Evolutionary conservation across 306 rosid species (phyloP).

Genomic region (Malus sieversii): DNA sequence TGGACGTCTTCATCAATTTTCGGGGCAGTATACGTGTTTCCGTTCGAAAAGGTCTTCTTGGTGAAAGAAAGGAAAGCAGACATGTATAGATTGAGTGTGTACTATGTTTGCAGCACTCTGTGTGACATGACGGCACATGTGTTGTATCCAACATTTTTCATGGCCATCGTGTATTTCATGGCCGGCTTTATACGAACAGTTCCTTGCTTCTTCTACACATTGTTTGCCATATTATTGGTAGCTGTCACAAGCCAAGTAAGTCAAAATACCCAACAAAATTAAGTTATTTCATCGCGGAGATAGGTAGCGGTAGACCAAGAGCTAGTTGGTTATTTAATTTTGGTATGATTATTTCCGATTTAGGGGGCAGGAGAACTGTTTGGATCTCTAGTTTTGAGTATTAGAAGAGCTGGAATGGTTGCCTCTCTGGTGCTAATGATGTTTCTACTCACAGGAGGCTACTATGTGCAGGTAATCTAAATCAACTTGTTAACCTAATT

Average conservation of each 20-base stretch:
- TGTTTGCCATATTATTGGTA: conserved; percentile 51
- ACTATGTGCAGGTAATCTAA: conserved; percentile 71
- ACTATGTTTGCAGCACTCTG: conserved; percentile 80
- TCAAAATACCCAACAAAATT: neutral
- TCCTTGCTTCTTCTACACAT: conserved; percentile 63
- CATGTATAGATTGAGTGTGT: conserved; percentile 88
- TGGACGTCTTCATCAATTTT: conserved; percentile 93
- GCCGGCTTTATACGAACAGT: conserved; percentile 78
- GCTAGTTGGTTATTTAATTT: neutral
- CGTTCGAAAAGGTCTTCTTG: conserved; percentile 68
- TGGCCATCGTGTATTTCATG: conserved; percentile 78
- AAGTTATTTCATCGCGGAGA: neutral
- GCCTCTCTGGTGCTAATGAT: conserved; percentile 84
- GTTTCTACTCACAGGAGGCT: conserved; percentile 92
- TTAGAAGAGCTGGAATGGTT: conserved; percentile 68
- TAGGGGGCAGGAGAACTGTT: conserved; percentile 93
- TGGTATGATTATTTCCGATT: neutral
- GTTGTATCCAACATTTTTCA: conserved; percentile 72
- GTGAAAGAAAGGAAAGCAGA: conserved; percentile 92
- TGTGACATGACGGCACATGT: conserved; percentile 93
- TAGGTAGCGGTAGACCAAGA: too few relatives aligned
- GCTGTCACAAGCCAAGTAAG: conserved; percentile 92
- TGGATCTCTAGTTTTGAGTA: conserved; percentile 85
- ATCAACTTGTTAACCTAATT: too few relatives aligned
- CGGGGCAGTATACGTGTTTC: conserved; percentile 85